These are phyloP conservation scores for Tylopilus rubrobrunneus DNA, from an alignment of 768 basidiomycete genomes.

Conservation along the genomic window DNA sequence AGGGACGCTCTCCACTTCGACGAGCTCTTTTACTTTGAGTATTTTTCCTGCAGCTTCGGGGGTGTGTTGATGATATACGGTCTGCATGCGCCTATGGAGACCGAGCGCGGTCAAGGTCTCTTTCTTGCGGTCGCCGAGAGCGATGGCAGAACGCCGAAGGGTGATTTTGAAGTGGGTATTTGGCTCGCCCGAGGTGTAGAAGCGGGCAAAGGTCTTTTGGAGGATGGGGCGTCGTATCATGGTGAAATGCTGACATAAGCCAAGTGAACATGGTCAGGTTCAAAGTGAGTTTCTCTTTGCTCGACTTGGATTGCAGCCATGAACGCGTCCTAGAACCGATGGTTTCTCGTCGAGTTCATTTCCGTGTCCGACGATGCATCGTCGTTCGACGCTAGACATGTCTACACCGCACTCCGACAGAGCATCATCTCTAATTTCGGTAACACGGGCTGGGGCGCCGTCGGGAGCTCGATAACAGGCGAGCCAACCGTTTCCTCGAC, in stretches of 20 bases:
- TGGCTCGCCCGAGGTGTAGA: conserved; percentile 19
- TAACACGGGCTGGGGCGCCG: conserved; percentile 81
- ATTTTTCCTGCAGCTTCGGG: conserved; percentile 84
- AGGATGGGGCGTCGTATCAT: not conserved
- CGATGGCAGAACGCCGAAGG: conserved; percentile 81
- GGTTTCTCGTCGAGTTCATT: conserved; percentile 85
- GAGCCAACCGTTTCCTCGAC: conserved; percentile 15
- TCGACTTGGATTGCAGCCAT: not conserved
- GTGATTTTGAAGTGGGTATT: conserved; percentile 87
- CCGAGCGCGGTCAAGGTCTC: conserved; percentile 81
- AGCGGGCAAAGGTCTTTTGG: conserved; percentile 9
- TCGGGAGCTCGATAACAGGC: conserved; percentile 71
- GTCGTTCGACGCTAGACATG: conserved; percentile 54
- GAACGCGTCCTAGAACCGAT: conserved; percentile 59
- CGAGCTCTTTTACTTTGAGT: conserved; percentile 81
- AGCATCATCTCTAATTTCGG: conserved; percentile 74
- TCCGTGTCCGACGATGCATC: conserved; percentile 30
- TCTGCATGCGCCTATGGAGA: conserved; percentile 77
- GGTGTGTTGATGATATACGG: conserved; percentile 73
- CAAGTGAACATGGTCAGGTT: conserved; percentile 56
- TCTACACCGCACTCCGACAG: conserved; percentile 67
- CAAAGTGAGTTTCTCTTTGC: conserved; percentile 41
- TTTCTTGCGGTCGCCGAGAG: conserved; percentile 66
- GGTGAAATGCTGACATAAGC: conserved; percentile 12
- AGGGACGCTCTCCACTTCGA: conserved; percentile 84